phyloP scores from a whole-genome alignment of 139 green algal species.

The Chlamydomonas eustigma region DNA sequence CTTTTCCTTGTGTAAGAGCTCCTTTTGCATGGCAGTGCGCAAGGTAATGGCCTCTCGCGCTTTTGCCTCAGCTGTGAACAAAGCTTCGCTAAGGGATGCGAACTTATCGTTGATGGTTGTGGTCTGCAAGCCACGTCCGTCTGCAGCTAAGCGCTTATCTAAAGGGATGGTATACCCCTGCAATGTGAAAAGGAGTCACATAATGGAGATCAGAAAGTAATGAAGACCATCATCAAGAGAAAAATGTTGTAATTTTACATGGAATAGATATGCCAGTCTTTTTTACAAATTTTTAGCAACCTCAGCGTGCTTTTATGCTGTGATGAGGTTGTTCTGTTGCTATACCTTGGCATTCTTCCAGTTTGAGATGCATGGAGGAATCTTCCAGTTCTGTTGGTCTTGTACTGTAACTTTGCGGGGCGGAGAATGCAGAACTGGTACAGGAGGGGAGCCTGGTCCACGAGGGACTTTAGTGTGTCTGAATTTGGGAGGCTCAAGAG shows the following conservation, averaged over 20 bases:
- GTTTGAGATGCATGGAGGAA: slow-evolving; percentile 96
- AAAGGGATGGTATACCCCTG: slow-evolving; percentile 98
- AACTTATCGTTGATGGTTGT: slow-evolving; percentile 95
- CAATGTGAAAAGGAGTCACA: too few species aligned
- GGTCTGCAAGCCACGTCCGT: slow-evolving; percentile 93
- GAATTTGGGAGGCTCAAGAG: slow-evolving; percentile 97
- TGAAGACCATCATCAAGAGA: too few species aligned
- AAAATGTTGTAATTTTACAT: too few species aligned
- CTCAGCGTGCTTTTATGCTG: neutral
- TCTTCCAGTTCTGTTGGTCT: slow-evolving; percentile 97
- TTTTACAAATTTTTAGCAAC: too few species aligned
- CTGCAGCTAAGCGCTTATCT: slow-evolving; percentile 97
- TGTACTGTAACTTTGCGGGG: slow-evolving; percentile 77
- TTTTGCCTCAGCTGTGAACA: slow-evolving; percentile 94
- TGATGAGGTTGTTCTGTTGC: neutral
- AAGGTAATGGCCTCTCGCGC: slow-evolving; percentile 84
- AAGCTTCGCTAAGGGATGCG: slow-evolving; percentile 69
- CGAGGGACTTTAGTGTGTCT: slow-evolving; percentile 83
- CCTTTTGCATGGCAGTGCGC: slow-evolving; percentile 80
- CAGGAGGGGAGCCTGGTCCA: slow-evolving; percentile 82
- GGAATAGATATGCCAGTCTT: too few species aligned
- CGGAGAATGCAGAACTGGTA: slow-evolving; percentile 95
- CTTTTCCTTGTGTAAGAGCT: slow-evolving; percentile 70
- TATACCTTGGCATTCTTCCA: slow-evolving; percentile 93
- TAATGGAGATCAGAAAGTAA: too few species aligned